Conservation (phyloP, 192 early-diverging fungal species). For the Fimicolochytrium jonesii region DNA sequence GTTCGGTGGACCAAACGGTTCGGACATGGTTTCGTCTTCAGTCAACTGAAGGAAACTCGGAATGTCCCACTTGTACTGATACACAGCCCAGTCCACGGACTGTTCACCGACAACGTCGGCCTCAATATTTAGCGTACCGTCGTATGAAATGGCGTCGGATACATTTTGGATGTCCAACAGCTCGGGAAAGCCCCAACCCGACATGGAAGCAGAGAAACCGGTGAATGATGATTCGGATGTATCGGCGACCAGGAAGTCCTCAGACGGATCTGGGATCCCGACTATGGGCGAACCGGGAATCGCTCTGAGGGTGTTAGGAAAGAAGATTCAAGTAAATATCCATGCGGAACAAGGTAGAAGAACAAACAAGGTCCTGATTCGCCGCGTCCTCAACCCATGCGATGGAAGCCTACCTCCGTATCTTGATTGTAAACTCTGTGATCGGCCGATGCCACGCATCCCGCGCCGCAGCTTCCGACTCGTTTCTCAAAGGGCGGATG, state of each 20-base stretch:
- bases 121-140: conserved; percentile 29
- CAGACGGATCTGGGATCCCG: conserved; percentile 6
- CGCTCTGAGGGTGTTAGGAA: conserved; percentile 15
- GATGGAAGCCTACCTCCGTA: conserved; percentile 29
- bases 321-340: too few species aligned
- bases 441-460: conserved; percentile 41
- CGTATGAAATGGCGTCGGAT: conserved; percentile 24
- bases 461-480: conserved; percentile 23
- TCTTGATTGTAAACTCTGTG: conserved; percentile 28
- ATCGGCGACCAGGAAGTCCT: conserved; percentile 31
- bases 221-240: conserved; percentile 26
- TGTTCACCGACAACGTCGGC: conserved; percentile 31
- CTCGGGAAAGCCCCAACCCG: conserved; percentile 49
- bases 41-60: conserved; percentile 10
- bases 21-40: conserved; percentile 8
- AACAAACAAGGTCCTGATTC: too few species aligned
- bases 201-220: conserved; percentile 20
- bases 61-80: conserved; percentile 30
- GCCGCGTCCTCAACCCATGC: too few species aligned
- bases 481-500: conserved; percentile 36
- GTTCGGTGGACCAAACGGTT: conserved; percentile 34
- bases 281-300: conserved; percentile 16
- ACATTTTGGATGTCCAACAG: conserved; percentile 20
- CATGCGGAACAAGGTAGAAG: too few species aligned
- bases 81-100: conserved; percentile 26